Percentiles rank a stretch among this genome's conserved stretches.
Conservation (phyloP, 2,329 filamentous ascomycete genomes). For the Aspergillus japonicus region DNA sequence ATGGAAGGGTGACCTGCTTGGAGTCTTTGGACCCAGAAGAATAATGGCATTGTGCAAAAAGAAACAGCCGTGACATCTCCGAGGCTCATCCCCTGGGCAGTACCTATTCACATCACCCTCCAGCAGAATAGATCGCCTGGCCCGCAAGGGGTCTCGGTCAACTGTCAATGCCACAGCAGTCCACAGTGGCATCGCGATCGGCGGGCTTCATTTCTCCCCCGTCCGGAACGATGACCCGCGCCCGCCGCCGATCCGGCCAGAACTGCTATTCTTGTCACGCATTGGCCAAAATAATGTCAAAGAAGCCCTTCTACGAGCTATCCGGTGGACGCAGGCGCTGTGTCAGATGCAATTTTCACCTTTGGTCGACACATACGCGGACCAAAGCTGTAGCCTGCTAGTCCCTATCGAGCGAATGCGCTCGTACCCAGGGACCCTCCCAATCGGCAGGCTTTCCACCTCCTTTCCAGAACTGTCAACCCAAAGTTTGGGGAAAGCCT, state of each 20-base stretch:
- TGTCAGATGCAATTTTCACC: background rate
- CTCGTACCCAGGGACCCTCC: background rate
- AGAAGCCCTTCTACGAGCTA: background rate
- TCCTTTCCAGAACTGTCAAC: background rate
- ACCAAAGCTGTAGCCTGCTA: background rate
- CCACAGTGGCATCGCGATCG: background rate
- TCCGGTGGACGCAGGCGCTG: background rate
- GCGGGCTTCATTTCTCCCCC: background rate
- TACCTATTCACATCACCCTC: background rate
- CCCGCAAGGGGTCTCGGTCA: background rate
- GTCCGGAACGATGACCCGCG: background rate
- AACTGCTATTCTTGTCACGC: slow-evolving; percentile 1
- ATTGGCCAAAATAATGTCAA: background rate
- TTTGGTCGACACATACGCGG: background rate
- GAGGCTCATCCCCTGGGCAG: no score
- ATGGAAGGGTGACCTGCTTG: no score
- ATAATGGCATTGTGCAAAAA: no score
- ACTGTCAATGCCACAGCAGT: background rate
- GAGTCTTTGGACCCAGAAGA: no score
- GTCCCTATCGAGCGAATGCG: background rate
- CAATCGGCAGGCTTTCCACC: background rate
- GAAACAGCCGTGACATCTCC: no score
- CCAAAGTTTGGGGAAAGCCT: background rate
- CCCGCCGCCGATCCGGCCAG: background rate
- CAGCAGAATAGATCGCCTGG: background rate